Evolutionary conservation across 768 basidiomycete genomes (phyloP), one percentile per base, ranked within the genome.

Genomic region (Amyloporia xantha): DNA sequence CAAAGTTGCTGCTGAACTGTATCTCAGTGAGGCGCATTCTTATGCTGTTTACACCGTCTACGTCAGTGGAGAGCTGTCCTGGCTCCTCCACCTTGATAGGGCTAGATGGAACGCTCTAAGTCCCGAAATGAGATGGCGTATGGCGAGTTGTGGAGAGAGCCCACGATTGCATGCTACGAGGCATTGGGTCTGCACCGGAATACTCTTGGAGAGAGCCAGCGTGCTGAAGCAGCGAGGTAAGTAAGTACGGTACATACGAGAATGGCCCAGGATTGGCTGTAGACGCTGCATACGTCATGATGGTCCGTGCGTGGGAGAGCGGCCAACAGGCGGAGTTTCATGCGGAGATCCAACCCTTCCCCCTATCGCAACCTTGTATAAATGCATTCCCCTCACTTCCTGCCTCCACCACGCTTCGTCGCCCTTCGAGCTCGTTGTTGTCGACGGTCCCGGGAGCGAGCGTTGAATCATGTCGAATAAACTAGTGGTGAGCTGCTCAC

Each of bases 401-500:
- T 55, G 57, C 65, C 56, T 55, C 61, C 62, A 65, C 68, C 58
- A 63, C 62, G 58, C 57, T 47, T 54, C 62, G 62, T 60, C 63
- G 60, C 62, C 60, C 59, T 57, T 50, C 58, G 58, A 49, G 61
- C 59, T 59, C 58, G 55, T 51, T 57, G 56, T 62, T 54, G 58
- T 60, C 56, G 61, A 54, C 60, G 57, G 53, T 63, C 59, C 62
- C 58, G 64, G 62, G 59, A 58, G 58, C 36, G 48, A 41, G 47
- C 47, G 49, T 39, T 47, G 20, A 49, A 48, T 44, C 44, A 95
- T 94, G 92, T 93, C 91, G 53, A 95, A 95, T 85, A 94, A 94
- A 77, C 91, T 92, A 76, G 92, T 95, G 83, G 91, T 93, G 79
- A 89, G 88, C 85, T 81, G 72, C 77, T 79, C 81, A 77, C 78